Percentiles rank a stretch among this genome's conserved stretches.
Conservation (phyloP, 1,139 yeast genomes). For the Pichia sp. region DNA sequence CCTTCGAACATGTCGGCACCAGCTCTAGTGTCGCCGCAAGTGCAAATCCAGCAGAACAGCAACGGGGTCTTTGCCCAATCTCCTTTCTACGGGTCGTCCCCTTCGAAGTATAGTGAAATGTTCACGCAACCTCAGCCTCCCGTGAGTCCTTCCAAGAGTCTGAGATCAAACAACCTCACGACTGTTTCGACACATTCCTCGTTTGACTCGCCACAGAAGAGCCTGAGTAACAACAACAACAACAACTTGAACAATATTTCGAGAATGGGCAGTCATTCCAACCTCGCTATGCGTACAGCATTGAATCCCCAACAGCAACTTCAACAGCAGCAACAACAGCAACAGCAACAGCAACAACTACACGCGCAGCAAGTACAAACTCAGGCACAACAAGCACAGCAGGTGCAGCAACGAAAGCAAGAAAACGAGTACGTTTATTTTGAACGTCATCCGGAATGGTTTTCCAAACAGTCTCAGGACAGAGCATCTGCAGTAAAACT, state of each 20-base stretch:
- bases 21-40: conserved; percentile 20
- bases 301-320: conserved; percentile 18
- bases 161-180: conserved; percentile 28
- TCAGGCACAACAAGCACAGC: conserved; percentile 17
- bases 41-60: not conserved
- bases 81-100: conserved; percentile 25
- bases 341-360: conserved; percentile 17
- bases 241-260: not conserved
- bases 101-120: conserved; percentile 20
- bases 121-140: conserved; percentile 29
- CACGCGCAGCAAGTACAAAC: conserved; percentile 21
- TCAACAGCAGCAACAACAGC: conserved; percentile 11
- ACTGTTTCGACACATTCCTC: conserved; percentile 27
- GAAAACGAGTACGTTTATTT: conserved; percentile 56
- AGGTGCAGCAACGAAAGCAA: conserved; percentile 14
- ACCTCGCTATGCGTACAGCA: conserved; percentile 1
- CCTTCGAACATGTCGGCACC: conserved; percentile 2
- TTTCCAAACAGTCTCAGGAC: conserved; percentile 64
- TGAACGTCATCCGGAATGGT: conserved; percentile 79
- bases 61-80: not conserved
- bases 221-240: conserved; percentile 8
- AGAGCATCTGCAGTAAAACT: conserved; percentile 70
- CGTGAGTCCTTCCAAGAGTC: conserved; percentile 32
- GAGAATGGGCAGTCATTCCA: conserved; percentile 7
- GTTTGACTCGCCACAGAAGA: conserved; percentile 26